Evolutionary conservation across 169 alveolate species (phyloP), one percentile per base, ranked within the genome.

Genomic region (Haemoproteus tartakovskyi): DNA sequence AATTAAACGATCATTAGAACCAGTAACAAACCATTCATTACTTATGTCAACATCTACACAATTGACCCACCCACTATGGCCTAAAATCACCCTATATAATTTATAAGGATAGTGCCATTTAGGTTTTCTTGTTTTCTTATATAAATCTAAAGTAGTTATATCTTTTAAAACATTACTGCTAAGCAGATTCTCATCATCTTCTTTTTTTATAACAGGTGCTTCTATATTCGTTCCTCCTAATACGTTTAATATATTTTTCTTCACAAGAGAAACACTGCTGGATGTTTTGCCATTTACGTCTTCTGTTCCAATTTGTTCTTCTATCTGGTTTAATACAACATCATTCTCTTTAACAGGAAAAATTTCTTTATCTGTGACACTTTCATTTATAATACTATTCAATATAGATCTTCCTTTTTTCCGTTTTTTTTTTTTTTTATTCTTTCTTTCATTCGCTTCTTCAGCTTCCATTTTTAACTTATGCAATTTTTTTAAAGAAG

Each of bases 51-150:
- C 97, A 14, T 96, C 96, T 36, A 98, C 91, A 60, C 97, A 93
- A 48, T 98, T 92, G 14, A 98, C 99, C 99, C 99, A 98, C 11
- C 99, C 99, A 79, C 93, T 93, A 85, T 98, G 99, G 0, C 99
- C 99, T 46, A 97, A 88, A 33, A 96, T 95, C 45, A 98, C 98
- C 78, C 98, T 86, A 87, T 92, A 90, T 46, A 98, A 82, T 95
- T 96, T 96, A 98, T 99, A 98, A 21, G 97, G 98, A 12, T 97
- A 96, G 81, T 95, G 98, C 98, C 99, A 96, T 18, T 79, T 78
- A 0, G 96, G 96, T 63, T 87, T 78, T 21, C 60, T 56, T 8
- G 87, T 62, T 27, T 85, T 70, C 41, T 85, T 83, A 38, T 83
- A 27, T 19, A 61, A 87, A 16, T 60, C 79, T 59, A 85, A 64